Evolutionary conservation across 2,329 filamentous ascomycete genomes (phyloP).

Genomic region (Stagonosporopsis chrysanthemi): DNA sequence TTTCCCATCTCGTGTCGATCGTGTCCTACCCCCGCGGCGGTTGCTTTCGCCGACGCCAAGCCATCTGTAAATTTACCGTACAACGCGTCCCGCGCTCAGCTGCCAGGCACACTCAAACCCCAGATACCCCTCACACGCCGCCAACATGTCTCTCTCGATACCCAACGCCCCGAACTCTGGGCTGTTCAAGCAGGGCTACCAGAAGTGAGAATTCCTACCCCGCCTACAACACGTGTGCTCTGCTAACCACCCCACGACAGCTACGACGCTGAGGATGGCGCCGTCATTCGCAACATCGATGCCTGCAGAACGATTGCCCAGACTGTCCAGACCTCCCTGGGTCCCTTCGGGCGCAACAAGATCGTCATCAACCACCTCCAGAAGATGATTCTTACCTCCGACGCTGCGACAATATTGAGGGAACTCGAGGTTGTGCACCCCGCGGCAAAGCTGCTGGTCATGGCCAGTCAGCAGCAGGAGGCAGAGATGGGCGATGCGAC

Average conservation of each 20-base stretch:
- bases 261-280: constrained; percentile 99
- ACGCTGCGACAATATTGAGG: constrained; percentile 94
- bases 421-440: constrained; percentile 99
- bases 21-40: constrained; percentile 1
- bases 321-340: constrained; percentile 95
- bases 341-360: constrained; percentile 98
- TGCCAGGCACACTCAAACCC: constrained; percentile 39
- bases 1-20: not conserved
- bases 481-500: constrained; percentile 99
- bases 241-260: constrained; percentile 61
- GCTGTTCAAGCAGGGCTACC: constrained; percentile 96
- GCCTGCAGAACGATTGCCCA: constrained; percentile 94
- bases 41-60: constrained; percentile 10
- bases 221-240: constrained; percentile 25
- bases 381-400: constrained; percentile 99
- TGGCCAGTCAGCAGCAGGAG: constrained; percentile 99
- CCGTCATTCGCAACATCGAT: constrained; percentile 97
- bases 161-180: constrained; percentile 91
- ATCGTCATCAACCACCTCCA: constrained; percentile 99
- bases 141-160: constrained; percentile 91
- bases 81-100: constrained; percentile 42
- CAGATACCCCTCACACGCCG: constrained; percentile 40
- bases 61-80: constrained; percentile 20
- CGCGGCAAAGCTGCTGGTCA: constrained; percentile 94
- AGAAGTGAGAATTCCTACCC: constrained; percentile 71